Evolutionary conservation across 164 flowering plant species (phyloP).

Genomic region (Paratinospora sagittata): DNA sequence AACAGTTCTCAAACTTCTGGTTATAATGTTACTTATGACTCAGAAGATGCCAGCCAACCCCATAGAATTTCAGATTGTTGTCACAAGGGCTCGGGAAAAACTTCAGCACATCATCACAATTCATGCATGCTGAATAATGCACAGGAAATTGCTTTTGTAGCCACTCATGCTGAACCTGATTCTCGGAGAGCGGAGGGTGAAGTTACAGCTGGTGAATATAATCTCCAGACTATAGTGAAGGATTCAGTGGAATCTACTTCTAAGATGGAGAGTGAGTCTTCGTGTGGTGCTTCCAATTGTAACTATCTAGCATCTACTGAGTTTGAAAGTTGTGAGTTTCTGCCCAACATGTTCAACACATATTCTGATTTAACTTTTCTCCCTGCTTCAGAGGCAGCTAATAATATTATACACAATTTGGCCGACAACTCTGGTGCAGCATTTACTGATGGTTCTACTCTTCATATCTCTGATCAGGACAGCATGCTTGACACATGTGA

Average conservation of each 20-base stretch:
- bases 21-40: neutral
- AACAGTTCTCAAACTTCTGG: neutral
- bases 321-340: neutral
- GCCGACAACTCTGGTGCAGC: neutral
- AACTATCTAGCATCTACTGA: conserved; percentile 1
- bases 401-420: neutral
- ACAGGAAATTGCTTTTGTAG: neutral
- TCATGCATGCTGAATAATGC: neutral
- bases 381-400: neutral
- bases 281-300: neutral
- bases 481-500: neutral
- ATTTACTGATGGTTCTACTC: neutral
- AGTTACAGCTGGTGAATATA: neutral
- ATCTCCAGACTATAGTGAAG: neutral
- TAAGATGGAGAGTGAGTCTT: neutral
- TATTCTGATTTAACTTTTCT: neutral
- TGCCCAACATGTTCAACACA: neutral
- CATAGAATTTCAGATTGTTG: neutral
- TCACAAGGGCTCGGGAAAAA: neutral
- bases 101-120: neutral
- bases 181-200: neutral
- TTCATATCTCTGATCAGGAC: neutral
- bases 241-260: neutral
- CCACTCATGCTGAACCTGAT: neutral
- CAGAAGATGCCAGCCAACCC: neutral